These are phyloP conservation scores for Blepharisma japonicum DNA, from an alignment of 73 alveolate species.

Conservation along the genomic window DNA sequence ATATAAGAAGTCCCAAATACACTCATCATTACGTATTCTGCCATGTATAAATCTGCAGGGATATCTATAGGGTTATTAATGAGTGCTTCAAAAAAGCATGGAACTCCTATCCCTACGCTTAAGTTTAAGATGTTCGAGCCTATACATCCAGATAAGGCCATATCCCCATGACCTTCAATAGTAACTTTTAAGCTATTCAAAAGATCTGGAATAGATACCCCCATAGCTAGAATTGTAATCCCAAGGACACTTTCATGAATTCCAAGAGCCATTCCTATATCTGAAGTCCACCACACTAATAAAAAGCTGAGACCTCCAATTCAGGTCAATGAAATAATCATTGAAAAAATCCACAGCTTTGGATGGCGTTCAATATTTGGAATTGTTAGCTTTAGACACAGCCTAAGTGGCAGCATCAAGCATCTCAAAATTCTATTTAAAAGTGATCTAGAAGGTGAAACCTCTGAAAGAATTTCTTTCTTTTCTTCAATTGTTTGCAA, in stretches of 20 bases:
- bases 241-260: slow-evolving; percentile 29
- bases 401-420: slow-evolving; percentile 10
- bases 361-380: slow-evolving; percentile 1
- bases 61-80: background rate
- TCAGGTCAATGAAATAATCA: background rate
- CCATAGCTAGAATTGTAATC: slow-evolving; percentile 11
- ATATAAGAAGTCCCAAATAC: slow-evolving; percentile 22
- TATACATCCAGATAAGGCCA: slow-evolving; percentile 11
- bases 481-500: no score
- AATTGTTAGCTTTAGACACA: background rate
- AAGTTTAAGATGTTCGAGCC: background rate
- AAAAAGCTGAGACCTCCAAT: slow-evolving; percentile 18
- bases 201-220: slow-evolving; percentile 6
- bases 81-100: slow-evolving; percentile 17
- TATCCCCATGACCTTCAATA: slow-evolving; percentile 20
- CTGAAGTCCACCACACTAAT: slow-evolving; percentile 24
- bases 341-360: slow-evolving; percentile 2
- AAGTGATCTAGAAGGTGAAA: no score
- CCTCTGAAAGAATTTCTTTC: no score
- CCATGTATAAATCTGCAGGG: background rate
- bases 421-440: background rate
- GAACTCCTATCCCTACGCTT: slow-evolving; percentile 12
- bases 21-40: background rate
- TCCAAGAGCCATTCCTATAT: slow-evolving; percentile 19
- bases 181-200: background rate